Evolutionary conservation across 169 alveolate species (phyloP), one percentile per base, ranked within the genome.

Genomic region (Plasmodium adleri): DNA sequence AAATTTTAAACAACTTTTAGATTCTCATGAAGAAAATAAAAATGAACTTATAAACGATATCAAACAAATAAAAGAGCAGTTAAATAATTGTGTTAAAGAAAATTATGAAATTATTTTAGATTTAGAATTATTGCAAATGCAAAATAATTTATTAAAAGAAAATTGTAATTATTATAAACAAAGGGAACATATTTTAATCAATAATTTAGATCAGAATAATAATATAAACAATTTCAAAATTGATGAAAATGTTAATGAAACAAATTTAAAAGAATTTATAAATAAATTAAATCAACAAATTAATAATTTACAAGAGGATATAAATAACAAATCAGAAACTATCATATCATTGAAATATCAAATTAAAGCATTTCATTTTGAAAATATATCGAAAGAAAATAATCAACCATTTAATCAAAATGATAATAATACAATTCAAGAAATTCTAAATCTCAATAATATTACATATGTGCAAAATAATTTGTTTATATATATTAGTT

Each of bases 81-180:
- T 80, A 68, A 80, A 28, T 60, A 56, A 80, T 22, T 24, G 67
- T 47, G 54, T 80, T 22, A 80, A 80, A 63, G 90, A 66, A 62
- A 80, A 80, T 32, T 56, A 66, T 49, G 90, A 80, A 80, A 80
- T 80, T 1, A 62, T 72, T 9, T 72, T 80, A 47, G 90, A 80
- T 39, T 68, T 80, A 26, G 90, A 80, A 20, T 80, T 24, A 43
- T 68, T 80, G 9, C 90, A 80, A 80, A 80, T 56, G 83, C 90
- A 80, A 68, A 80, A 80, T 56, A 50, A 63, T 3, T 6, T 80
- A 28, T 39, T 80, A 47, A 80, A 68, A 49, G 83, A 80, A 22
- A 68, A 22, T 60, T 80, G 90, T 26, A 66, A 68, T 26, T 59
- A 80, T 17, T 80, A 80, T 63, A 80, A 63, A 63, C 74, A 80